A percentile compares a stretch with the other conserved stretches of the same genome.
Evolutionary conservation across 371 early-diverging fungal genomes (phyloP).

Genomic region (Caulochytrium protostelioides): DNA sequence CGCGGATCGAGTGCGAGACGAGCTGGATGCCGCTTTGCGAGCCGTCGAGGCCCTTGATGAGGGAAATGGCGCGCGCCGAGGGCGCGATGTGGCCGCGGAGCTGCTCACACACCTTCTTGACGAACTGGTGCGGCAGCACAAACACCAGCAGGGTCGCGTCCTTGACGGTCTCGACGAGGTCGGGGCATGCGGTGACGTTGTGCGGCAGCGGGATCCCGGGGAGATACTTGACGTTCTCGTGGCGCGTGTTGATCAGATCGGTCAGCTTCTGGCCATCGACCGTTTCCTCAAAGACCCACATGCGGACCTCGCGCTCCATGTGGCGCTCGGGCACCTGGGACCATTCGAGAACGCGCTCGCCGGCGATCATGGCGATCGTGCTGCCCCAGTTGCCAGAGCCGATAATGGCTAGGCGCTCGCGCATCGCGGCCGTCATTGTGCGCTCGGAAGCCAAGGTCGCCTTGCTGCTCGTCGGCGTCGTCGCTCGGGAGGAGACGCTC

Average conservation of each 20-base stretch:
- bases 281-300: conserved; percentile 95
- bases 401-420: conserved; percentile 65
- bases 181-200: conserved; percentile 72
- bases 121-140: conserved; percentile 91
- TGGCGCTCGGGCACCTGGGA: conserved; percentile 42
- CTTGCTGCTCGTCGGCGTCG: too few relatives aligned
- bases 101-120: conserved; percentile 54
- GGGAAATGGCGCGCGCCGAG: conserved; percentile 65
- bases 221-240: conserved; percentile 86
- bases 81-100: conserved; percentile 45
- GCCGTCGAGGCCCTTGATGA: conserved; percentile 83
- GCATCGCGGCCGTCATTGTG: conserved; percentile 7
- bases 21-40: conserved; percentile 44
- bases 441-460: too few relatives aligned
- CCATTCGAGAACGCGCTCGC: conserved; percentile 49
- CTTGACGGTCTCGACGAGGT: conserved; percentile 46
- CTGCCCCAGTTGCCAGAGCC: conserved; percentile 86
- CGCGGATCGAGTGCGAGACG: conserved; percentile 69
- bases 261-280: conserved; percentile 68
- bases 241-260: conserved; percentile 82
- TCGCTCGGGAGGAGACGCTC: too few relatives aligned
- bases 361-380: conserved; percentile 83
- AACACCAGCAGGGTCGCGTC: conserved; percentile 80
- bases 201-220: conserved; percentile 69
- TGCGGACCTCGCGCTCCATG: conserved; percentile 59